phyloP scores from a whole-genome alignment of 2,329 filamentous ascomycete species.

The Epichloe scottii region DNA sequence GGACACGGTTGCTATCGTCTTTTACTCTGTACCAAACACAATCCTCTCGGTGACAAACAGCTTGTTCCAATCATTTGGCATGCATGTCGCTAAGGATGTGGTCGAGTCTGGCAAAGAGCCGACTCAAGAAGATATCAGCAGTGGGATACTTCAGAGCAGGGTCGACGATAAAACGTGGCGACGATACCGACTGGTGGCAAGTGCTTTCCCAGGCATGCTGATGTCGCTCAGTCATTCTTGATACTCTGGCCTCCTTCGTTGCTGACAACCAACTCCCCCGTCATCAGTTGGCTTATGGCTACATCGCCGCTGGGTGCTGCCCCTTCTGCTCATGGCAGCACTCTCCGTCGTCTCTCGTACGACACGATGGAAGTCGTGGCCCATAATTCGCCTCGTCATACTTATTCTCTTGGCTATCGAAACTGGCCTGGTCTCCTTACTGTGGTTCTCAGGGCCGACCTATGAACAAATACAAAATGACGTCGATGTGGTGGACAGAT shows the following conservation, averaged over 20 bases:
- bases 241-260: neutral
- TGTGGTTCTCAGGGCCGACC: conserved; percentile 12
- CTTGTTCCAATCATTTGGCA: conserved; percentile 18
- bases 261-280: neutral
- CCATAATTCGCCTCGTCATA: conserved; percentile 17
- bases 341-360: conserved; percentile 20
- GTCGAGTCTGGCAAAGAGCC: neutral
- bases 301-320: conserved; percentile 19
- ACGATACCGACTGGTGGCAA: conserved; percentile 20
- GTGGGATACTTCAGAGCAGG: conserved; percentile 6
- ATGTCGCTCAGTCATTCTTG: neutral
- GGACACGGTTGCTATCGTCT: too few relatives aligned
- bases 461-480: neutral
- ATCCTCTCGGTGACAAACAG: conserved; percentile 16
- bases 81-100: conserved; percentile 15
- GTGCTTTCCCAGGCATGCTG: conserved; percentile 1
- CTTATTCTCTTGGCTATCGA: conserved; percentile 18
- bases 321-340: conserved; percentile 21
- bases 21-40: conserved; percentile 7
- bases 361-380: conserved; percentile 20
- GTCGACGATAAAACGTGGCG: conserved; percentile 8
- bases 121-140: neutral
- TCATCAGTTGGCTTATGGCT: conserved; percentile 23
- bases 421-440: conserved; percentile 14
- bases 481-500: neutral